These are phyloP conservation scores for Aspergillus ellipticus DNA, from an alignment of 495 filamentous ascomycete genomes.

Conservation along the genomic window DNA sequence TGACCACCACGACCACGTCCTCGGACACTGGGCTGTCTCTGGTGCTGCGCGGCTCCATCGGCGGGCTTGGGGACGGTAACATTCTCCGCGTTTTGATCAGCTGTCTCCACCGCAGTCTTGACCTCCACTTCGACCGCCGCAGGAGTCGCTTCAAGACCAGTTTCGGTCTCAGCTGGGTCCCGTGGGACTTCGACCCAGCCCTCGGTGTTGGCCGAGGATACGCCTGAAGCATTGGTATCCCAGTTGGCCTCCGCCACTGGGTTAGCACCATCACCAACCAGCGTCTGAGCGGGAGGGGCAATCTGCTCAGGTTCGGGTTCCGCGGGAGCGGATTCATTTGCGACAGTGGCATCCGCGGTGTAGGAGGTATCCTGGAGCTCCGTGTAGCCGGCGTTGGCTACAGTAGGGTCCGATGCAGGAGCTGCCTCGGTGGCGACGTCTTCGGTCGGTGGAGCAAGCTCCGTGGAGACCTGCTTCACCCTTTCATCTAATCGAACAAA, in stretches of 20 bases:
- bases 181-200: constrained; percentile 77
- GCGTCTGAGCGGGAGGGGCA: constrained; percentile 49
- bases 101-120: constrained; percentile 21
- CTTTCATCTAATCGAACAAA: constrained; percentile 51
- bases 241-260: constrained; percentile 64
- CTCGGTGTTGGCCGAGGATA: constrained; percentile 56
- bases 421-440: constrained; percentile 29
- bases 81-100: constrained; percentile 68
- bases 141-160: constrained; percentile 55
- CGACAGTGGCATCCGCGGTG: constrained; percentile 16
- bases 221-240: constrained; percentile 49
- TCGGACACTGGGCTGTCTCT: constrained; percentile 48
- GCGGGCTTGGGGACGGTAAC: constrained; percentile 43
- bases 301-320: constrained; percentile 31
- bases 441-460: constrained; percentile 27
- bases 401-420: constrained; percentile 66
- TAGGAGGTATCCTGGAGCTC: constrained; percentile 55
- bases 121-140: constrained; percentile 35
- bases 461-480: constrained; percentile 57
- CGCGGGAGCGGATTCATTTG: constrained; percentile 13
- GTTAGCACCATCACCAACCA: constrained; percentile 62
- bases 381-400: constrained; percentile 71
- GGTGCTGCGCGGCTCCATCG: constrained; percentile 59
- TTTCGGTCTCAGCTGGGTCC: constrained; percentile 71
- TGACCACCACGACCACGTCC: constrained; percentile 48